A percentile compares a stretch with the other conserved stretches of the same genome.
phyloP scores from a whole-genome alignment of 2,329 filamentous ascomycete genomes.

The Rhynchosporium agropyri region DNA sequence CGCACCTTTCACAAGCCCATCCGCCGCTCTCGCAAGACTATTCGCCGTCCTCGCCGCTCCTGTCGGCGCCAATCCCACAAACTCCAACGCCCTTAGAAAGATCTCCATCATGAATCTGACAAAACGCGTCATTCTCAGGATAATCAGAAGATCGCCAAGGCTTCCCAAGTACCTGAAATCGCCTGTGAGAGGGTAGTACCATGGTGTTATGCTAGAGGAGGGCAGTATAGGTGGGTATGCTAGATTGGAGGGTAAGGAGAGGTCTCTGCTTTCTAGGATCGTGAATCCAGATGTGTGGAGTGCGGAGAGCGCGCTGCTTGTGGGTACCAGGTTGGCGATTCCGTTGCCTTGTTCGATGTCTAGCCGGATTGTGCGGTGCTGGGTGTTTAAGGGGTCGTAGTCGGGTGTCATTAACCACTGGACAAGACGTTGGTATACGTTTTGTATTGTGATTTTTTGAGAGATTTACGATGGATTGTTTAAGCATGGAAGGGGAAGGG shows the following conservation, averaged over 20 bases:
- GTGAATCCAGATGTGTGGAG: conserved; percentile 89
- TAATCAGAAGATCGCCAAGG: conserved; percentile 78
- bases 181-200: conserved; percentile 92
- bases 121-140: conserved; percentile 85
- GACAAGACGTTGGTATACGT: background rate
- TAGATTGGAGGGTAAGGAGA: conserved; percentile 53
- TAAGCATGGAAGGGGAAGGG: background rate
- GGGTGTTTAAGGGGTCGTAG: conserved; percentile 86
- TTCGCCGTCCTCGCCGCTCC: conserved; percentile 96
- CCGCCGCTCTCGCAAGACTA: conserved; percentile 76
- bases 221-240: conserved; percentile 42
- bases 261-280: conserved; percentile 80
- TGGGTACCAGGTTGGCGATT: conserved; percentile 95
- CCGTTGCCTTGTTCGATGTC: conserved; percentile 96
- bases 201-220: conserved; percentile 74
- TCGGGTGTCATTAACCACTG: conserved; percentile 93
- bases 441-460: background rate
- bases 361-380: conserved; percentile 87
- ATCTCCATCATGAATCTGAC: conserved; percentile 76
- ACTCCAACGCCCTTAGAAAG: conserved; percentile 77
- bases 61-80: conserved; percentile 69
- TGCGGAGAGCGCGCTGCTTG: conserved; percentile 77
- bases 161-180: conserved; percentile 81
- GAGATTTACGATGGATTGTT: background rate
- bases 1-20: conserved; percentile 85